A percentile compares a stretch with the other conserved stretches of the same genome.
Evolutionary conservation across 2,329 filamentous ascomycete species (phyloP).

Genomic region (Nemania abortiva): DNA sequence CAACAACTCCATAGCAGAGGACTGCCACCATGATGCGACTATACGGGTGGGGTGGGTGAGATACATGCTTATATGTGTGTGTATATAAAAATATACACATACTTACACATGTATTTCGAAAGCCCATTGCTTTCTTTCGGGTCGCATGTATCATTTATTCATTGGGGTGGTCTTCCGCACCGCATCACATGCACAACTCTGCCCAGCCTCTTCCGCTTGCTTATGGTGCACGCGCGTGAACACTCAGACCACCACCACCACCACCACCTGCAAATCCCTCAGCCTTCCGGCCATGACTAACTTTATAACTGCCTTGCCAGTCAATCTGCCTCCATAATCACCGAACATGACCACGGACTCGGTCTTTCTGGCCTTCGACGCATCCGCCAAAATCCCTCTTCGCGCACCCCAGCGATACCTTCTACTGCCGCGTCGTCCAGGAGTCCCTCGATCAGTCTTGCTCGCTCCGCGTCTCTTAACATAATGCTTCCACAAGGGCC

Average conservation of each 20-base stretch:
- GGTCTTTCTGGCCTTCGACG: constrained; percentile 89
- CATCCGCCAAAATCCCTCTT: constrained; percentile 86
- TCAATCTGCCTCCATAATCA: constrained; percentile 80
- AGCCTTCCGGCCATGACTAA: constrained; percentile 45
- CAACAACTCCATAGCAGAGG: constrained; percentile 2
- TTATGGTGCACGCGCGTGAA: constrained; percentile 27
- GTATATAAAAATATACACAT: neutral
- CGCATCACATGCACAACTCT: constrained; percentile 34
- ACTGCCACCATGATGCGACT: neutral
- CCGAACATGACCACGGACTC: constrained; percentile 88
- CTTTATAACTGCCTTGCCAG: constrained; percentile 43
- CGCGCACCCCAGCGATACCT: constrained; percentile 73
- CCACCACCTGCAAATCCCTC: constrained; percentile 19
- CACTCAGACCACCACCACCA: constrained; percentile 11
- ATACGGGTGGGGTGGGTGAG: constrained; percentile 1
- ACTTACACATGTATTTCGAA: neutral
- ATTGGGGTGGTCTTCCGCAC: neutral
- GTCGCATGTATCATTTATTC: neutral
- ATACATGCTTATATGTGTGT: constrained; percentile 2
- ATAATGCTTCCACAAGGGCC: constrained; percentile 71
- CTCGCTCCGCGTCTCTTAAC: constrained; percentile 78
- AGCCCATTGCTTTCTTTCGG: neutral
- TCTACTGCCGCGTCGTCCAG: constrained; percentile 73
- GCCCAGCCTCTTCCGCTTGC: constrained; percentile 23
- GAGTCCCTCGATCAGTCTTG: constrained; percentile 68